Evolutionary conservation across 192 early-diverging fungal genomes (phyloP), one percentile per base, ranked within the genome.

Genomic region (Coemansia sp.): DNA sequence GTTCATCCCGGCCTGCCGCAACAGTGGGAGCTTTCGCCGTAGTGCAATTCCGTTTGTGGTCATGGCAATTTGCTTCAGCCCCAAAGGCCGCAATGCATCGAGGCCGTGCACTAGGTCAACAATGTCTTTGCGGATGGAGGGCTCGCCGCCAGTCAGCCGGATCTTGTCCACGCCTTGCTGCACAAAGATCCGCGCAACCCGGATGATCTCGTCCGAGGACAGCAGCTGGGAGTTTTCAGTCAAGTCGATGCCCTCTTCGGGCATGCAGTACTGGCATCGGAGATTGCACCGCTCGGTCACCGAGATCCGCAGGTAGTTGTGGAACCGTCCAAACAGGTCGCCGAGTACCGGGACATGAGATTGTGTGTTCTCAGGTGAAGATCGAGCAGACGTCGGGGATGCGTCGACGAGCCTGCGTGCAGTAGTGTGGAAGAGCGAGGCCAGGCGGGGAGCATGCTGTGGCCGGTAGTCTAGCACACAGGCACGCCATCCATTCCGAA

Each of bases 181-280:
- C 4, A 98, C 94, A 85, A 98, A 98, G 32, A 97, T 51, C 19
- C 81, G 68, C 1, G 93, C 91, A 1, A 98, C 59, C 1, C 84
- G 74, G 27, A 94, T 66, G 45, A 96, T 95, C 81, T 98, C 96
- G 26, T 80, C 74, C 0, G 89, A 87, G 3, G 88, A 90, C 55
- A 98, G 71, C 29, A 98, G 82, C 32, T 88, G 62, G 27, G 85
- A 75, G 35, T 74, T 75, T 0, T 93, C 88, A 0, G 92, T 87
- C 10, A 93, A 71, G 18, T 85, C 82, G 3, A 95, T 75, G 10
- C 94, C 94, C 52, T 93, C 92, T 22, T 85, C 90, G 16, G 93
- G 94, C 96, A 97, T 98, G 72, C 96, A 98, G 80, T 98, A 98
- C 5, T 91, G 92, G 86, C 94, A 98, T 64, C 96, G 84, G 57